Percentiles rank a stretch among this genome's conserved stretches.
Evolutionary conservation across 1,284 basidiomycete species (phyloP).

Genomic region (Melampsora abietis-canadensis): DNA sequence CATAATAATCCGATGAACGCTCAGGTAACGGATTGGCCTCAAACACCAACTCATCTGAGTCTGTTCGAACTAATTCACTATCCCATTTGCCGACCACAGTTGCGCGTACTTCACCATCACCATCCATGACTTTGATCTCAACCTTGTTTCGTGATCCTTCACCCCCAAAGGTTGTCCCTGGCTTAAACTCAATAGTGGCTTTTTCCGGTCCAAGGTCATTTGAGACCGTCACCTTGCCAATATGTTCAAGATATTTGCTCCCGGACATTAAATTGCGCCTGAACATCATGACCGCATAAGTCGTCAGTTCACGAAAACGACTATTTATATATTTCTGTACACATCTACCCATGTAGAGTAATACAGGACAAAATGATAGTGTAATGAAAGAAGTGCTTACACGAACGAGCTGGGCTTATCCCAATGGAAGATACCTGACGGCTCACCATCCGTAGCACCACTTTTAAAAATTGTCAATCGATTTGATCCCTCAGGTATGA

Average conservation of each 20-base stretch:
- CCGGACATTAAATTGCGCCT: conserved; percentile 78
- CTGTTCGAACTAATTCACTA: conserved; percentile 46
- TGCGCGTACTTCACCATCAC: conserved; percentile 45
- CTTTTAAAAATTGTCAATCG: conserved; percentile 26
- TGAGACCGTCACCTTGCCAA: conserved; percentile 67
- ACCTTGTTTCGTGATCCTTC: conserved; percentile 43
- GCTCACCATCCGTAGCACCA: background rate
- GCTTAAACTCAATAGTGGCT: conserved; percentile 76
- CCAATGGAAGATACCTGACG: conserved; percentile 46
- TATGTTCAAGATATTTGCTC: conserved; percentile 79
- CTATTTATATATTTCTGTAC: conserved; percentile 43
- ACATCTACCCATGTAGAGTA: conserved; percentile 58
- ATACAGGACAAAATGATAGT: background rate
- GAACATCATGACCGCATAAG: background rate
- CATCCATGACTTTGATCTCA: conserved; percentile 38
- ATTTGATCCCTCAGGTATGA: conserved; percentile 43
- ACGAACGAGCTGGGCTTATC: conserved; percentile 43
- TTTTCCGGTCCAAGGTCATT: conserved; percentile 60
- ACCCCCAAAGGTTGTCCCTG: conserved; percentile 57
- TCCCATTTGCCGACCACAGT: conserved; percentile 44
- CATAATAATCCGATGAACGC: conserved; percentile 66
- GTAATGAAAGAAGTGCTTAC: conserved; percentile 4
- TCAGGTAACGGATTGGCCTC: conserved; percentile 15
- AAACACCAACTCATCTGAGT: conserved; percentile 15
- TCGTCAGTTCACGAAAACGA: background rate